Conservation (phyloP, 2,329 filamentous ascomycete genomes). For the Paecilomyces sp. region DNA sequence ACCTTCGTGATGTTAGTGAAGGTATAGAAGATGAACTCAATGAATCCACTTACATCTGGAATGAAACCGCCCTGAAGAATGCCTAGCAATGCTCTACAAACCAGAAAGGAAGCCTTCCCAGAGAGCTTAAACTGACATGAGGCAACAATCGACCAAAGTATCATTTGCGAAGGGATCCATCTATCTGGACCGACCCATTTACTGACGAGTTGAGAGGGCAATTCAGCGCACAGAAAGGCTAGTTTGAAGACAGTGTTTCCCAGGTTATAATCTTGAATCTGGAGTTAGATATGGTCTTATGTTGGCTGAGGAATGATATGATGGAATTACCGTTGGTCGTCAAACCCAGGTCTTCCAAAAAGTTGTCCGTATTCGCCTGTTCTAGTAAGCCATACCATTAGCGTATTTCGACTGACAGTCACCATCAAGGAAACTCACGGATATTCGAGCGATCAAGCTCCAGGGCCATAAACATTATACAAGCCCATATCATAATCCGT, state of each 20-base stretch:
- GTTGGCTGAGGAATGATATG: slow-evolving; percentile 28
- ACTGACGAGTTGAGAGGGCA: slow-evolving; percentile 55
- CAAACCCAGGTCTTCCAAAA: background rate
- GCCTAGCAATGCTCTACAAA: slow-evolving; percentile 37
- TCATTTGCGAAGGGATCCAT: slow-evolving; percentile 52
- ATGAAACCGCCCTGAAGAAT: slow-evolving; percentile 42
- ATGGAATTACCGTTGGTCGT: background rate
- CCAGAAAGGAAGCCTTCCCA: slow-evolving; percentile 34
- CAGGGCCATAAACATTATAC: slow-evolving; percentile 45
- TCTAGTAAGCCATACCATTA: background rate
- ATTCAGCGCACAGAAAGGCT: slow-evolving; percentile 47
- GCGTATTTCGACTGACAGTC: background rate
- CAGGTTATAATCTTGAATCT: slow-evolving; percentile 39
- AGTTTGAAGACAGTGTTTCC: slow-evolving; percentile 50
- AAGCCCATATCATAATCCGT: slow-evolving; percentile 29
- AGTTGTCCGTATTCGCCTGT: slow-evolving; percentile 34
- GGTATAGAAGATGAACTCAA: slow-evolving; percentile 2
- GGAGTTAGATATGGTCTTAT: slow-evolving; percentile 38
- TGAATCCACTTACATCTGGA: slow-evolving; percentile 16
- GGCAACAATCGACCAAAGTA: slow-evolving; percentile 28
- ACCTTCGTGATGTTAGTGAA: slow-evolving; percentile 8
- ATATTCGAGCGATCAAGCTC: slow-evolving; percentile 47
- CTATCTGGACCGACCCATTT: slow-evolving; percentile 54
- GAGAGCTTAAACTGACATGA: slow-evolving; percentile 39
- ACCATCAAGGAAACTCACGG: background rate